phyloP scores from a whole-genome alignment of 768 basidiomycete genomes.

The Lactarius pseudohatsudake region DNA sequence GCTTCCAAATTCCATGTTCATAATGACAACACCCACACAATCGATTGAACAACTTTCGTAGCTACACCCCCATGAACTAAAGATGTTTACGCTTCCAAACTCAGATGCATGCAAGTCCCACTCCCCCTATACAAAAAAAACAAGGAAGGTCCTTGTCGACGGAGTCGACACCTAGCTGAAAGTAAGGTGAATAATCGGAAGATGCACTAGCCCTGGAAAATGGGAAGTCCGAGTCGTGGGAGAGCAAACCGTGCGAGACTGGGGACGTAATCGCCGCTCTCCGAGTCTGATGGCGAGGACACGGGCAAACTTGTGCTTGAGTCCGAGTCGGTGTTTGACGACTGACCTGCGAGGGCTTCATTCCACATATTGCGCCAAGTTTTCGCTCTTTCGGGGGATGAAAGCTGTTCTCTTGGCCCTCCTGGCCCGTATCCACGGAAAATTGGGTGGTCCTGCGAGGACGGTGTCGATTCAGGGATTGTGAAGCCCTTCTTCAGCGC shows the following conservation, averaged over 20 bases:
- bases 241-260: neutral
- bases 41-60: too few species aligned
- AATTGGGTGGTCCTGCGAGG: conserved; percentile 26
- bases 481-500: conserved; percentile 13
- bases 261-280: neutral
- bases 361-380: conserved; percentile 25
- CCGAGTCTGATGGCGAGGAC: neutral
- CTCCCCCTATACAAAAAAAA: too few species aligned
- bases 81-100: too few species aligned
- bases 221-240: neutral
- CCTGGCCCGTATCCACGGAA: conserved; percentile 21
- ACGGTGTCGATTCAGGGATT: neutral
- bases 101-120: too few species aligned
- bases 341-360: conserved; percentile 13
- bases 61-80: too few species aligned
- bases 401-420: neutral
- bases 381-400: neutral
- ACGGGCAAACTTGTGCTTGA: neutral
- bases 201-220: neutral
- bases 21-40: too few species aligned
- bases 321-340: neutral
- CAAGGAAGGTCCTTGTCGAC: too few species aligned
- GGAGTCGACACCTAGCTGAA: too few species aligned
- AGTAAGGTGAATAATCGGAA: too few species aligned
- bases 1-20: too few species aligned